Base-by-base conservation (phyloP, 2,329 filamentous ascomycete species). In the Tolypocladium tropicale region DNA sequence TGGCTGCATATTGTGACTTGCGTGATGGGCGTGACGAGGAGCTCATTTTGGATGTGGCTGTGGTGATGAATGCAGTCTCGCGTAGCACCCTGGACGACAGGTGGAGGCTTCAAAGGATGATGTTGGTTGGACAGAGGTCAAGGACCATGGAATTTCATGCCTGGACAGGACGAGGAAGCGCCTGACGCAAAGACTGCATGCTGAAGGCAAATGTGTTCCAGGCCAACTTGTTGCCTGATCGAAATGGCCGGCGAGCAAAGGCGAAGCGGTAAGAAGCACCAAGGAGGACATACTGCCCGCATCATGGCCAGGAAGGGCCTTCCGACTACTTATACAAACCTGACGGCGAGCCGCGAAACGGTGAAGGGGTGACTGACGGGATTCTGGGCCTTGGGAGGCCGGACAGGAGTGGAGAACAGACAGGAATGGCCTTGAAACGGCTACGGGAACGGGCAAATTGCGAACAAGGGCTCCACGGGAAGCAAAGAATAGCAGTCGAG, bases 1-100 rank as follows among this genome's bases (percentile, higher is more conserved):
- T 78, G 39, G 72, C 69, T 46, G 72, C 67, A 62, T 77, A 72
- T 59, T 74, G 75, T 61, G 74, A 70, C 67, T 71, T 78, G 64
- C 73, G 74, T 50, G 75, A 74, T 16, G 18, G 36, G 52, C 73
- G 74, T 48, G 75, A 75, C 16, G 73, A 72, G 53, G 74, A 74
- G 61, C 68, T 76, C 68, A 73, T 76, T 49, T 53, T 59, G 43
- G 23, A 53, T n/a, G n/a, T n/a, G n/a, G n/a, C n/a, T n/a, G 36
- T 28, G 18, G 5, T 39, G 18, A 11, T n/a, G 36, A 16, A 4
- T 9, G 25, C 28, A 12, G 25, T 32, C 18, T 33, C 18, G 30
- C 9, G 23, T 16, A 10, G 6, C 41, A 4, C 43, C 6, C 14
- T 14, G 14, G 23, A 48, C 18, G 18, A 18, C 6, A 30, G 14